Evolutionary conservation across 805 yeast species (phyloP), one percentile per base, ranked within the genome.

Genomic region (Metahyphopichia silvanorum): DNA sequence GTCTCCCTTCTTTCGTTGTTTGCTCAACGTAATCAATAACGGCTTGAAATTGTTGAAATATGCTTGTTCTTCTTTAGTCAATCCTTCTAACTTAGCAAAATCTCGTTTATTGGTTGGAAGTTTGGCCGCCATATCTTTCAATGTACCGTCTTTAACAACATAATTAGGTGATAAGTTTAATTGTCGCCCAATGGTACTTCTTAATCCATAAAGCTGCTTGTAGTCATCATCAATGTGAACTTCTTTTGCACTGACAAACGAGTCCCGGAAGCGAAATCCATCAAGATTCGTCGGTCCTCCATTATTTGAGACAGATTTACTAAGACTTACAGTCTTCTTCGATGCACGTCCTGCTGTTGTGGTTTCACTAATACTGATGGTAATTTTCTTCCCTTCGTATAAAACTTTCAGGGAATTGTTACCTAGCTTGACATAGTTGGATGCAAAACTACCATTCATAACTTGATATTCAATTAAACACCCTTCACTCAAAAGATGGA

Each of bases 401-500:
- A 82, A 46, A 1, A 87, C 65, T 1, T 48, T 49, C 11, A 57
- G 48, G 1, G 88, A 78, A n/a, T 69, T 60, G 1, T 67, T 63
- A 0, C 95, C 95, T 1, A 69, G 44, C 40, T 68, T 69, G 4
- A 89, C 73, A 49, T 91, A 91, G 33, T 84, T 82, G 2, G 83
- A 65, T 0, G 95, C 84, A 63, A 82, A 89, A 0, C 96, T 94
- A 14, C 73, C 77, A 44, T 79, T 85, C 69, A 79, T 76, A 5
- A 81, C 65, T 2, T 87, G 74, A 47, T 79, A 82, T 52, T 89
- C 97, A 37, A 69, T 70, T 21, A 93, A 55, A 10, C 79, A 70
- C 16, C 76, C 74, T 35, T 78, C 77, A 8, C 84, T 74, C 17
- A 86, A 71, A 37, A 93, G 60, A 43, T 82, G 82, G 53, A 86